Evolutionary conservation across 2,329 filamentous ascomycete species (phyloP).

Genomic region (Aspergillus sp.): DNA sequence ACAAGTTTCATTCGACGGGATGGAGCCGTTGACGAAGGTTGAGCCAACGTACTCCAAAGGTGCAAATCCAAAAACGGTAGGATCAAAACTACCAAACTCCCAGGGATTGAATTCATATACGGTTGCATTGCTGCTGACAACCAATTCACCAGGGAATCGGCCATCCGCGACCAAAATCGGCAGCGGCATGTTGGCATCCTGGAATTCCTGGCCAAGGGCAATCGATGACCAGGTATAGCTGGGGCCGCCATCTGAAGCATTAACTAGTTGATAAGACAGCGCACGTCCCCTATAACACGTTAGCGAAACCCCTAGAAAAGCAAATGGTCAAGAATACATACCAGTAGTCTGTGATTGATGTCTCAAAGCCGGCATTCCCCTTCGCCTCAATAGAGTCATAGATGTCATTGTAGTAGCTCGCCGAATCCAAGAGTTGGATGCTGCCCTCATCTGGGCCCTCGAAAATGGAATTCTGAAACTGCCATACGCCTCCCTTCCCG

Average conservation of each 20-base stretch:
- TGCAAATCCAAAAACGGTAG: slow-evolving; percentile 68
- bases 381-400: slow-evolving; percentile 61
- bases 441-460: slow-evolving; percentile 52
- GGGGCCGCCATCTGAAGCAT: slow-evolving; percentile 71
- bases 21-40: slow-evolving; percentile 63
- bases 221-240: slow-evolving; percentile 82
- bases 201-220: slow-evolving; percentile 62
- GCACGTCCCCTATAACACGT: slow-evolving; percentile 58
- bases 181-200: slow-evolving; percentile 64
- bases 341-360: slow-evolving; percentile 82
- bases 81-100: slow-evolving; percentile 76
- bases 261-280: slow-evolving; percentile 81
- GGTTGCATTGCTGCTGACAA: slow-evolving; percentile 70
- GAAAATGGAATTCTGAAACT: slow-evolving; percentile 62
- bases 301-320: background rate
- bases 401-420: slow-evolving; percentile 63
- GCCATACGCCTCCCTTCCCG: slow-evolving; percentile 52
- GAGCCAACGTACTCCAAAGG: slow-evolving; percentile 72
- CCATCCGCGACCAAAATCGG: slow-evolving; percentile 72
- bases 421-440: slow-evolving; percentile 47
- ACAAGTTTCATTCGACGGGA: slow-evolving; percentile 61
- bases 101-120: slow-evolving; percentile 77
- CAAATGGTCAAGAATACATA: background rate
- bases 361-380: slow-evolving; percentile 61
- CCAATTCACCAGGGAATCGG: slow-evolving; percentile 59